A percentile compares a stretch with the other conserved stretches of the same genome.
Conservation (phyloP, 371 early-diverging fungal species). For the Syncephalastrum sp. region DNA sequence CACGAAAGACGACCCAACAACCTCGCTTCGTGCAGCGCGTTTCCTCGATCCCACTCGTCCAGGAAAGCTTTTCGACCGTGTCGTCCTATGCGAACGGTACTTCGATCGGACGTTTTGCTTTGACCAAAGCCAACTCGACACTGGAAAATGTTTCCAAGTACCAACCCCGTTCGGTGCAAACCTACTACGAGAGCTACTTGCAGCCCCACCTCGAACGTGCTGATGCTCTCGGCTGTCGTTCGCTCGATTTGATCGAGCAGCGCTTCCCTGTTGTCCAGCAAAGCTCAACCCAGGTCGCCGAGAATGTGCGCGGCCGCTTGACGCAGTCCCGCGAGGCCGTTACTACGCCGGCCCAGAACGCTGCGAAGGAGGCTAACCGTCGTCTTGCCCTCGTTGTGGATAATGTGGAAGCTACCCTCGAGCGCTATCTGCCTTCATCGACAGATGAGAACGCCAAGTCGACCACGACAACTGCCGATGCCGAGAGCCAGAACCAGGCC, state of each 20-base stretch:
- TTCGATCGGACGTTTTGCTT: conserved; percentile 50
- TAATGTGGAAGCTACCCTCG: conserved; percentile 43
- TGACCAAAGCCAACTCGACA: conserved; percentile 38
- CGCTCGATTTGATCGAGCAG: conserved; percentile 61
- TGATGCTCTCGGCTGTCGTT: conserved; percentile 62
- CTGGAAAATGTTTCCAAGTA: conserved; percentile 44
- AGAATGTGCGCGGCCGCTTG: conserved; percentile 30
- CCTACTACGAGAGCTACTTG: conserved; percentile 46
- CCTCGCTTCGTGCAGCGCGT: conserved; percentile 52
- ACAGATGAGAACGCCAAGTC: conserved; percentile 11
- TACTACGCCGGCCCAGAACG: conserved; percentile 42
- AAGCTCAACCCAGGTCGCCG: conserved; percentile 44
- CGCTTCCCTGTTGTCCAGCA: conserved; percentile 63
- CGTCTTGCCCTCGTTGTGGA: conserved; percentile 41
- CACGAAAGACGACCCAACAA: too few relatives aligned
- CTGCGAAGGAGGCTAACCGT: conserved; percentile 47
- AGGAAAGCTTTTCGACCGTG: conserved; percentile 56
- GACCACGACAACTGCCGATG: conserved; percentile 34
- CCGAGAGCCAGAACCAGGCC: conserved; percentile 32
- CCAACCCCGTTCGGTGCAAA: conserved; percentile 48
- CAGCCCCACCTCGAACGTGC: conserved; percentile 57
- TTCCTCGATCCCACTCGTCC: conserved; percentile 60
- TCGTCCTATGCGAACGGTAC: conserved; percentile 50
- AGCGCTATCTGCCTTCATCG: conserved; percentile 48
- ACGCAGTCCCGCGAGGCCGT: conserved; percentile 48